Evolutionary conservation across 1,139 yeast species (phyloP), one percentile per base, ranked within the genome.

Genomic region (Magnusiomyces suaveolens): DNA sequence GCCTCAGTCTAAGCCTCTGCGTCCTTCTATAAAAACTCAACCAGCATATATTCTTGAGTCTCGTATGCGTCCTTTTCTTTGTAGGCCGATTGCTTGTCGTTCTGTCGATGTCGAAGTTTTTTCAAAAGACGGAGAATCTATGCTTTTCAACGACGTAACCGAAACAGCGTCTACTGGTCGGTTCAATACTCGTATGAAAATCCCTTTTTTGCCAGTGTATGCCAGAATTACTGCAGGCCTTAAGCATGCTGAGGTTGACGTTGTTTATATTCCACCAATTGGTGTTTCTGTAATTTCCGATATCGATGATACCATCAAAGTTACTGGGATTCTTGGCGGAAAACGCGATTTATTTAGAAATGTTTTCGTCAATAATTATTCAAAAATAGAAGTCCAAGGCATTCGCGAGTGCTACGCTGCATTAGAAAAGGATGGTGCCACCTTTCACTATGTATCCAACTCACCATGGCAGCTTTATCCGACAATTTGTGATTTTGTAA

Each of bases 361-460:
- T 64, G 82, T 89, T 1, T 79, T 94, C 57, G 78, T 85, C 2
- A 81, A 80, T 52, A 83, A 82, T 50, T 80, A 80, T 51, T 70
- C 75, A 10, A 79, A 77, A 25, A 84, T 96, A 81, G 76, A 75
- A 52, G 80, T 94, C 21, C 84, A 87, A 0, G 83, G 87, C 0
- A 83, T 92, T 43, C 78, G 85, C 0, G 74, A 76, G 32, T 88
- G 96, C 90, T 88, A 81, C 65, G 66, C 73, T 49, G 63, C 70
- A 60, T 63, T 82, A 59, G 43, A 49, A 3, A 55, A 59, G 2
- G 60, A 63, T 14, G 75, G 80, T 3, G 77, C 84, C 12, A 74
- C 81, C 36, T 83, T 87, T 64, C 96, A 89, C 66, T 94, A 92
- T 65, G 97, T 94, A 1, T 89, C 97, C 4, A 94, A 94, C 68